Evolutionary conservation across 2,329 filamentous ascomycete genomes (phyloP).

Genomic region (Cladosporium cucumerinum): DNA sequence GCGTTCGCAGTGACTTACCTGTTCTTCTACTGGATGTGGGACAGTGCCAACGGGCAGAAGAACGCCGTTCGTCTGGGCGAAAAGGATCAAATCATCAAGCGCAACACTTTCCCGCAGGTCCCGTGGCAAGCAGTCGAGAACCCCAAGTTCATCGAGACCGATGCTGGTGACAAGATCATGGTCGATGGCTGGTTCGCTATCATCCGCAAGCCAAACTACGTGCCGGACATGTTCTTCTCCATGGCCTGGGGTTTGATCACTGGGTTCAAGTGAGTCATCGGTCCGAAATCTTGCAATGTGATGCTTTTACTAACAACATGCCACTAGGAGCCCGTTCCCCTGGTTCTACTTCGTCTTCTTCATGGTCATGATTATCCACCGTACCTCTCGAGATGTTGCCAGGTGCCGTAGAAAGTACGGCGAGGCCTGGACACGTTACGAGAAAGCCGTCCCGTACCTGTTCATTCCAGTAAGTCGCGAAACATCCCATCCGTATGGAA

Average conservation of each 20-base stretch:
- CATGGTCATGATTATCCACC: constrained; percentile 72
- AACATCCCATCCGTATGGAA: background rate
- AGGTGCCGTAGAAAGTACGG: constrained; percentile 76
- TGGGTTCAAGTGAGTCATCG: constrained; percentile 55
- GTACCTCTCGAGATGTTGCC: constrained; percentile 70
- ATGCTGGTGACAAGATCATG: constrained; percentile 71
- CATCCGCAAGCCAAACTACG: constrained; percentile 59
- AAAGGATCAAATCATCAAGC: constrained; percentile 64
- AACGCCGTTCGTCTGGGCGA: constrained; percentile 83
- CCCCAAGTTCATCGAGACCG: constrained; percentile 71
- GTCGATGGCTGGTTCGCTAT: constrained; percentile 77
- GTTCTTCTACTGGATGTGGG: constrained; percentile 87
- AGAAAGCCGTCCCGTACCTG: constrained; percentile 73
- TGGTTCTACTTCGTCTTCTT: constrained; percentile 91
- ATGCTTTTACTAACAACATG: background rate
- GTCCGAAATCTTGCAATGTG: background rate
- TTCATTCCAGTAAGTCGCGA: constrained; percentile 64
- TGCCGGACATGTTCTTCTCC: constrained; percentile 75
- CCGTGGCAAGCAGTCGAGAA: constrained; percentile 81
- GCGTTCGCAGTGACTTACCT: constrained; percentile 68
- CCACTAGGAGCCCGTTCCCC: constrained; percentile 64
- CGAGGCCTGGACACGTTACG: constrained; percentile 77
- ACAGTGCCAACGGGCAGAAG: constrained; percentile 89
- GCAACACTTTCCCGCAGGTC: constrained; percentile 82
- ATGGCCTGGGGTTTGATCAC: constrained; percentile 74